Base-by-base conservation (phyloP, 2,329 filamentous ascomycete genomes). In the Grosmannia huntii region DNA sequence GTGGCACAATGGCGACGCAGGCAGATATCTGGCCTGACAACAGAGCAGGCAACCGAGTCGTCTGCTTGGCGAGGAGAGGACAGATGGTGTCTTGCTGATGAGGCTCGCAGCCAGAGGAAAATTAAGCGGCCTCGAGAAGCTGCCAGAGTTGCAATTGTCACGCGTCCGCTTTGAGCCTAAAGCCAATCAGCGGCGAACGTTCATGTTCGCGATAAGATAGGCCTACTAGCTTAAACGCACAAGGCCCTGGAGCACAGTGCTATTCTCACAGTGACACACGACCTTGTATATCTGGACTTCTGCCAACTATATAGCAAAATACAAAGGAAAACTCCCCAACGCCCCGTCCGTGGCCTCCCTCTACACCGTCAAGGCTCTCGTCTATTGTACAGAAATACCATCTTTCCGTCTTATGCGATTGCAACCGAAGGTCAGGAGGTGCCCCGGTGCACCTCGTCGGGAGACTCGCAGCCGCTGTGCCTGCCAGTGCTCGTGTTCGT, bases 71-170 rank as follows among this genome's bases (percentile, higher is more conserved):
- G 23, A 19, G 38, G 21, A 38, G 23, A 57, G 28, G 55, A 49
- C 33, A 51, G 55, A 52, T 57, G 28, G 52, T 25, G 38, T 31
- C 9, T 41, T 16, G 28, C 6, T 16, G 23, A 16, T 21, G 28
- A 27, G 7, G 54, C 28, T 28, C 52, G 31, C 48, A 56, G 58
- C 14, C 14, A 36, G 7, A 9, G 41, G 41, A 50, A 56, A 56
- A 60, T 60, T 54, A 60, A 50, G 52, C 55, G 58, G 28, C 3
- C 16, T 16, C 31, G 48, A 57, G 54, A 60, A 59, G 59, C 61
- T 62, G 61, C 61, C 61, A 62, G 61, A 58, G 61, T 61, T 62
- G 61, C 61, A 61, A 49, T 61, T 62, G 61, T 58, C 60, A 59
- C 60, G 59, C 58, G 57, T 55, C 16, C 50, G 31, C 38, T 49